These are phyloP conservation scores for Phaeotremella fagi DNA, from an alignment of 768 basidiomycete species.

Conservation along the genomic window DNA sequence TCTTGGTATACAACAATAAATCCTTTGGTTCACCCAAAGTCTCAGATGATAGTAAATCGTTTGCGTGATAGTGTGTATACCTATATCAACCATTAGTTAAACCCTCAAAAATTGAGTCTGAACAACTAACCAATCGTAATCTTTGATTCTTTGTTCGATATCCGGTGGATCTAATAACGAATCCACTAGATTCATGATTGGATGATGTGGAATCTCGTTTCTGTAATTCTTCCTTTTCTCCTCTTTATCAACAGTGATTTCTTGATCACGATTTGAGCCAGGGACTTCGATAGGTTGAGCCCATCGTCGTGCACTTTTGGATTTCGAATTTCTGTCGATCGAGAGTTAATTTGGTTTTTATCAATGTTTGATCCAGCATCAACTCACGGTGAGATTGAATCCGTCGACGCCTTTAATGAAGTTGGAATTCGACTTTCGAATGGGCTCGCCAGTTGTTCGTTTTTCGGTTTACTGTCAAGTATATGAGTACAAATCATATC, in stretches of 20 bases:
- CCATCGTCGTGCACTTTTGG: slow-evolving; percentile 20
- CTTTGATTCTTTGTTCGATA: slow-evolving; percentile 29
- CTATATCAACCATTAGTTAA: slow-evolving; percentile 58
- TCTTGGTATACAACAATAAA: slow-evolving; percentile 37
- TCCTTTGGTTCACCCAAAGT: slow-evolving; percentile 43
- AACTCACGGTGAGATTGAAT: slow-evolving; percentile 7
- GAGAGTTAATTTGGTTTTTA: no score
- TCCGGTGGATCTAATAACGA: slow-evolving; percentile 49
- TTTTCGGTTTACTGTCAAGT: slow-evolving; percentile 23
- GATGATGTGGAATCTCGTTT: slow-evolving; percentile 31
- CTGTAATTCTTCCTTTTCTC: slow-evolving; percentile 45
- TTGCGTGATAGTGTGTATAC: slow-evolving; percentile 40
- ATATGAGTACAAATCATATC: background rate
- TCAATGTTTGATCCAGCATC: no score
- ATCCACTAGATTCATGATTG: slow-evolving; percentile 60
- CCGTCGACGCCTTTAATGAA: slow-evolving; percentile 13
- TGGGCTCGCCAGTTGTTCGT: slow-evolving; percentile 32
- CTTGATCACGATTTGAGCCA: slow-evolving; percentile 52
- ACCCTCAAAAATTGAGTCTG: slow-evolving; percentile 51
- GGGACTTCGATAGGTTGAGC: slow-evolving; percentile 6
- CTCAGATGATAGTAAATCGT: slow-evolving; percentile 30
- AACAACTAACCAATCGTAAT: slow-evolving; percentile 27
- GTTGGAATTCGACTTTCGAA: slow-evolving; percentile 37
- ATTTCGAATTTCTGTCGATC: no score
- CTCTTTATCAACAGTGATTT: slow-evolving; percentile 53